Evolutionary conservation across 2,329 filamentous ascomycete species (phyloP), one percentile per base, ranked within the genome.

Genomic region (Diaporthe destruens): DNA sequence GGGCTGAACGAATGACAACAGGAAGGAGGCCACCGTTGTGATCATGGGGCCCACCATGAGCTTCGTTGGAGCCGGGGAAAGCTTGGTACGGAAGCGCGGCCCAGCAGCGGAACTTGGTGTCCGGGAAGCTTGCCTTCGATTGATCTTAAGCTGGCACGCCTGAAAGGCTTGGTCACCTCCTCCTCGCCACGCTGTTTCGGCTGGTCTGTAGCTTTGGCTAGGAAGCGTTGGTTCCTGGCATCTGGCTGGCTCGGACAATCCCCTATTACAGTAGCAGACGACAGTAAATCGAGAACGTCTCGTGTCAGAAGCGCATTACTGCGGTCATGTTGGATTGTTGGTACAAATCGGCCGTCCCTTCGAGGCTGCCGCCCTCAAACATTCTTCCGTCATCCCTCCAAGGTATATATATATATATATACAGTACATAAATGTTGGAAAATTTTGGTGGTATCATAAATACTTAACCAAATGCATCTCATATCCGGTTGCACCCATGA

Each of bases 361-460:
- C n/a, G 36, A 42, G 39, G 29, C 18, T 34, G 47, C 44, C 44
- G 6, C 16, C 55, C 39, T 39, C n/a, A 18, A 53, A 42, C 54
- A 49, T 42, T 53, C 34, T 61, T 29, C 34, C 67, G 18, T 51
- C 32, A 8, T 53, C 18, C 23, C 67, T 59, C 44, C 29, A 18
- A 61, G 54, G 55, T 53, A 70, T 59, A 69, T 53, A 61, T 59
- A 69, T 42, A 70, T 53, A 70, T 59, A 69, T 53, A 61, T 59
- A 69, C 53, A 70, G 25, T 53, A 72, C 32, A 72, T 29, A 68
- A 53, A 42, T 63, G 23, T 16, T n/a, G 49, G 66, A 63, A 36
- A 56, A 7, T 55, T 71, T 71, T 56, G 49, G 68, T 72, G 57
- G 66, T 66, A 72, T 72, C 66, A 44, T 53, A 23, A 65, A 39